Evolutionary conservation across 106 monocot species (phyloP), one percentile per base, ranked within the genome.

Genomic region (Triglochin maritima): DNA sequence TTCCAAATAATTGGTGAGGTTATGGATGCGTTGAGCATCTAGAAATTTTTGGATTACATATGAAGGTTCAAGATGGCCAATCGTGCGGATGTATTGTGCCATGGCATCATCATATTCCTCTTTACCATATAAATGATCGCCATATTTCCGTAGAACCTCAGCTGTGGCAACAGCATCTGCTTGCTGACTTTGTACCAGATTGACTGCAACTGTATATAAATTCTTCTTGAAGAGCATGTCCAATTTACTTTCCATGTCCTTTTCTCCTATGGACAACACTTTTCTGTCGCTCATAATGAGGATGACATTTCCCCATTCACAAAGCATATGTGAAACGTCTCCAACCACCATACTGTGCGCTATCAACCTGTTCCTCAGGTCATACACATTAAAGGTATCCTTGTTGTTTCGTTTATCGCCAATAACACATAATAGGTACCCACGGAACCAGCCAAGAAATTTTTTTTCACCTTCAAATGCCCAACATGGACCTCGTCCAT

Each of bases 11-110:
- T 91, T 96, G 4, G 95, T 96, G 10, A 96, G 81, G 56, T 96
- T 91, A 73, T 96, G 72, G 57, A 96, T 96, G 9, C 87, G 75
- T 55, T 96, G 90, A 55, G 95, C 88, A 84, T 96, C 95, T 68
- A 96, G 79, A 71, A 96, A 96, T 74, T 96, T 96, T 63, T 96
- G 95, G 64, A 96, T 96, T 49, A 96, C 95, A 82, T 96, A 96
- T 63, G 95, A 96, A 47, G 95, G 95, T 62, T 96, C 95, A 49
- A 96, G 87, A 79, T 91, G 79, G 53, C 95, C 90, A 63, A 96
- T 91, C 3, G 95, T 96, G 44, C 83, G 73, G 46, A 96, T 96
- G 70, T 96, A 96, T 67, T 96, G 95, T 44, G 85, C 59, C 95
- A 96, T 96, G 17, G 95, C 85, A 70, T 88, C 95, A 75, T 96